These are phyloP conservation scores for Theileria orientalis DNA, from an alignment of 169 alveolate species.

Conservation along the genomic window DNA sequence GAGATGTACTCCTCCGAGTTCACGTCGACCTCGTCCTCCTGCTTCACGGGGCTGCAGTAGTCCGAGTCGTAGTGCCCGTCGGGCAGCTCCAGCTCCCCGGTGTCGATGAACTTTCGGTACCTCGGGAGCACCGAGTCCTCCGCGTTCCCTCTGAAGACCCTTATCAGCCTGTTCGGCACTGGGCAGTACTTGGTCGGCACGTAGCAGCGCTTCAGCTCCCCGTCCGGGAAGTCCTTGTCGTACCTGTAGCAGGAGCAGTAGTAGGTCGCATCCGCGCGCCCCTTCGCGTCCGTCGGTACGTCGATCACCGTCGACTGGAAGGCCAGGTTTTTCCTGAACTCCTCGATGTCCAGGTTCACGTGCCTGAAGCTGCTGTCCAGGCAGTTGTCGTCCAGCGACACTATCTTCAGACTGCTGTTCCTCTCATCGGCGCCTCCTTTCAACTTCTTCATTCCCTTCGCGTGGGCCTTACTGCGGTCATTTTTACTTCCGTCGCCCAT, in stretches of 20 bases:
- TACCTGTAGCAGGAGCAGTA: conserved; percentile 15
- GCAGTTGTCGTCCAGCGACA: conserved; percentile 6
- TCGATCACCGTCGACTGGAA: conserved; percentile 6
- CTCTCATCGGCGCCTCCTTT: background rate
- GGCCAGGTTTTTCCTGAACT: background rate
- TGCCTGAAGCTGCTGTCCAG: conserved; percentile 18
- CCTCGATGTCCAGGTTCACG: conserved; percentile 1
- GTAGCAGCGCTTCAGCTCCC: conserved; percentile 33
- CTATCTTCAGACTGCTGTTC: background rate
- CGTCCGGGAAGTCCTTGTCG: conserved; percentile 15
- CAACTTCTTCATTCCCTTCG: background rate
- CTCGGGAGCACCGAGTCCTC: conserved; percentile 11
- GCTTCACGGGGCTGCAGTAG: background rate
- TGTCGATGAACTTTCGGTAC: no score
- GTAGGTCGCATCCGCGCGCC: background rate
- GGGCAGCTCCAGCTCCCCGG: background rate
- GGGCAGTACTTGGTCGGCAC: conserved; percentile 55
- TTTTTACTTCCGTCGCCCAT: background rate
- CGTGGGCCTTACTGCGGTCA: background rate
- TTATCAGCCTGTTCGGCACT: conserved; percentile 24
- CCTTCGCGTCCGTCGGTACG: conserved; percentile 8
- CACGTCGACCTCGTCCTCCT: background rate
- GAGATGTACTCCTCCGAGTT: background rate
- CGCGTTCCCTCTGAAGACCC: conserved; percentile 13
- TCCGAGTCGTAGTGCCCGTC: background rate